Percentiles rank a stretch among this genome's conserved stretches.
phyloP scores from a whole-genome alignment of 1,284 basidiomycete genomes.

The Trametes polyzona region DNA sequence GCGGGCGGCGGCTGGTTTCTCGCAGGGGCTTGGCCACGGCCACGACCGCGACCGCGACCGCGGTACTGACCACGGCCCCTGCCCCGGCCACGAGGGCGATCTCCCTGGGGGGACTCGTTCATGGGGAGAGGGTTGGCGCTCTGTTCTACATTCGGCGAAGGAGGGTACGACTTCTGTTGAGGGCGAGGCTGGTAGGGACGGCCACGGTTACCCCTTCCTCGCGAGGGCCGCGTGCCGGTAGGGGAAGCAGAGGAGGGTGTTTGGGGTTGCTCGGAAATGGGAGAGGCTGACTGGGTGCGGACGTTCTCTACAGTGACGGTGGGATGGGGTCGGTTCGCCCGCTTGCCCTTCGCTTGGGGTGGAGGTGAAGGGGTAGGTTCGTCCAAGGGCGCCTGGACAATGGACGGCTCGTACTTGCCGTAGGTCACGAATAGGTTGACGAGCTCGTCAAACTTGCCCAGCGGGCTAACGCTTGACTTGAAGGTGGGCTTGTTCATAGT shows the following conservation, averaged over 20 bases:
- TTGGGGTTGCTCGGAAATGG: conserved; percentile 6
- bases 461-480: conserved; percentile 34
- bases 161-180: background rate
- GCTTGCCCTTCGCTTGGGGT: conserved; percentile 7
- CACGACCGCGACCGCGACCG: conserved; percentile 40
- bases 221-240: background rate
- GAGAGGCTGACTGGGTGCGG: conserved; percentile 13
- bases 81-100: conserved; percentile 19
- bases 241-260: conserved; percentile 7
- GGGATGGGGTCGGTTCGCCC: conserved; percentile 10
- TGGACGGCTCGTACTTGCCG: conserved; percentile 44
- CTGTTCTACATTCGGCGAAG: background rate
- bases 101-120: background rate
- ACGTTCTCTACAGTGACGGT: conserved; percentile 11
- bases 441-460: conserved; percentile 54
- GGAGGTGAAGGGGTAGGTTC: background rate
- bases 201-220: conserved; percentile 14
- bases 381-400: background rate
- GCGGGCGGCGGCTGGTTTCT: background rate
- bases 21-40: background rate
- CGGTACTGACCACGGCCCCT: conserved; percentile 4
- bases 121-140: background rate
- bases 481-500: conserved; percentile 45
- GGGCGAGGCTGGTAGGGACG: conserved; percentile 19
- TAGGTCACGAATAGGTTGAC: conserved; percentile 56